Conservation (phyloP, 2,329 filamentous ascomycete species). For the Tolypocladium endophyticum region DNA sequence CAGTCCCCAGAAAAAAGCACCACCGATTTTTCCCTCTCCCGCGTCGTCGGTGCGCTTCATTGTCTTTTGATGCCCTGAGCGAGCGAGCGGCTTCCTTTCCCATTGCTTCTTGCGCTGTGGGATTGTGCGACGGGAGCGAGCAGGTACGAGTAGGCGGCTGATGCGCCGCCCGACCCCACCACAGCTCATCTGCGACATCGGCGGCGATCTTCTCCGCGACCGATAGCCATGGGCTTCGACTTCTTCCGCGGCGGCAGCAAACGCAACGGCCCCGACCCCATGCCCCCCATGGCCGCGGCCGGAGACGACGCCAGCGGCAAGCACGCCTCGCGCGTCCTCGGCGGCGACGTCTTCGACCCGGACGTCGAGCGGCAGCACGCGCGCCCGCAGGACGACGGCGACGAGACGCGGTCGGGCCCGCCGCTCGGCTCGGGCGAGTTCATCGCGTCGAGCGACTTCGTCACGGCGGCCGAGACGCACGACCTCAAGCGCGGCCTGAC, state of each 20-base stretch:
- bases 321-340: not conserved
- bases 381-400: not conserved
- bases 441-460: conserved; percentile 20
- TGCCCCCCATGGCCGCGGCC: not conserved
- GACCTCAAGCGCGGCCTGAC: conserved; percentile 31
- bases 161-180: not conserved
- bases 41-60: not conserved
- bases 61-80: not conserved
- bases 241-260: not conserved
- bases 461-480: conserved; percentile 36
- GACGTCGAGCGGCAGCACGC: not conserved
- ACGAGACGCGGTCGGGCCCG: not conserved
- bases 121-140: not conserved
- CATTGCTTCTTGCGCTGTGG: not conserved
- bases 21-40: not conserved
- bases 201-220: not conserved
- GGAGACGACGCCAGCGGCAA: not conserved
- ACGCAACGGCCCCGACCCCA: not conserved
- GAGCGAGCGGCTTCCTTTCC: not conserved
- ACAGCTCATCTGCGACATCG: not conserved
- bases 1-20: not conserved
- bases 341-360: not conserved
- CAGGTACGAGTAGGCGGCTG: not conserved
- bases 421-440: conserved; percentile 13
- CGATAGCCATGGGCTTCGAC: not conserved